Base-by-base conservation (phyloP, 1,139 yeast genomes). In the Yamadazyma triangularis region DNA sequence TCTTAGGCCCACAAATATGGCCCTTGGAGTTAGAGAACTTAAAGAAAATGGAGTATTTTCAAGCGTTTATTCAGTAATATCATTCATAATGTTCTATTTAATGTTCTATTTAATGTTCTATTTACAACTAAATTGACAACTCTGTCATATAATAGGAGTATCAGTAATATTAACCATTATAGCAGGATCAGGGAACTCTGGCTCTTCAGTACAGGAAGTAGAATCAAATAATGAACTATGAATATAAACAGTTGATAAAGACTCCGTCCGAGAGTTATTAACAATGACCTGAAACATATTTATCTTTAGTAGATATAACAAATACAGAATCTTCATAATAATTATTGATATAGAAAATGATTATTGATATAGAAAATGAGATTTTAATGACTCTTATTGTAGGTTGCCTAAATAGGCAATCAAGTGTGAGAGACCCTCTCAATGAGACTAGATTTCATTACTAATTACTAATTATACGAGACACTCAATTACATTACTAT, bases 201-300 rank as follows among this genome's bases (percentile, higher is more conserved):
- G 20, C 6, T 18, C 20, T 7, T 6, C 9, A 6, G 20, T 18
- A 33, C 48, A 44, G 2, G 35, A 32, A 4, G 42, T 41, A 1
- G 64, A 55, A 37, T 54, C 64, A 35, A 64, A 64, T 12, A 63
- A 42, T 8, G 69, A 51, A 32, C 69, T 61, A 28, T 64, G 67
- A 15, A 66, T 52, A 38, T 50, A 55, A 22, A 55, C 56, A 25
- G 64, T 35, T 22, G 59, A 47, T 13, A 57, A 48, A 19, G 62
- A 60, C 29, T 60, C 58, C 28, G 52, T 55, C 32, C 71, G 51
- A 33, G 67, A 55, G 33, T 51, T 56, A 33, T 55, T 50, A 22
- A 67, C 58, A n/a, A 67, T 42, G 15, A 64, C 48, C 33, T 57
- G 66, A 27, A 67, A 49, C 23, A 67, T 37, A 38, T 67, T 67